phyloP scores from a whole-genome alignment of 78 protist species.

The Dictyostelium purpureum region DNA sequence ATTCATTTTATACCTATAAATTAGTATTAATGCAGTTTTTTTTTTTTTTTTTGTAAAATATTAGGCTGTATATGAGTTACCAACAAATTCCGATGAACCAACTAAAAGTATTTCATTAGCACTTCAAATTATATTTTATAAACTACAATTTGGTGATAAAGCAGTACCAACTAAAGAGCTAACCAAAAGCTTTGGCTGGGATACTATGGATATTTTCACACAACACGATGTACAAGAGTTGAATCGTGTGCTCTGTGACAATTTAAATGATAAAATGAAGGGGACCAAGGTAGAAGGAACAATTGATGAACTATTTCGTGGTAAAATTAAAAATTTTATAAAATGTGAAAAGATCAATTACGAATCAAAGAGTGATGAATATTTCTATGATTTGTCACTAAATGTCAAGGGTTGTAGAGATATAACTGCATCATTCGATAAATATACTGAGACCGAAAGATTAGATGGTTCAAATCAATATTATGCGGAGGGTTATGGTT shows the following conservation, averaged over 20 bases:
- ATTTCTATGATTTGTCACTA: slow-evolving; percentile 91
- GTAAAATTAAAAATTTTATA: slow-evolving; percentile 90
- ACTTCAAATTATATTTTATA: slow-evolving; percentile 85
- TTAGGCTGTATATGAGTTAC: slow-evolving; percentile 67
- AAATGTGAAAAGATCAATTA: slow-evolving; percentile 92
- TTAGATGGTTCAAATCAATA: slow-evolving; percentile 96
- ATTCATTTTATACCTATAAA: neutral
- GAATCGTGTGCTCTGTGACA: slow-evolving; percentile 95
- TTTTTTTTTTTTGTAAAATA: neutral
- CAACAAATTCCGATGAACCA: slow-evolving; percentile 61
- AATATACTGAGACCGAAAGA: slow-evolving; percentile 88
- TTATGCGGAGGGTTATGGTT: slow-evolving; percentile 89
- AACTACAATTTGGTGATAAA: slow-evolving; percentile 65
- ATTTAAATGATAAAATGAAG: slow-evolving; percentile 96
- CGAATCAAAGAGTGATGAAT: slow-evolving; percentile 87
- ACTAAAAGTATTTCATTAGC: slow-evolving; percentile 77
- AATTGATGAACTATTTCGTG: slow-evolving; percentile 91
- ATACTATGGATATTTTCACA: slow-evolving; percentile 90
- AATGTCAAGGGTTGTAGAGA: slow-evolving; percentile 89
- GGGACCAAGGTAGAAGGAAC: slow-evolving; percentile 93
- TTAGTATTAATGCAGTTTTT: neutral
- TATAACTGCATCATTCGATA: slow-evolving; percentile 85
- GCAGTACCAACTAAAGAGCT: slow-evolving; percentile 89
- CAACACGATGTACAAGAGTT: slow-evolving; percentile 99
- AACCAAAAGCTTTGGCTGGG: slow-evolving; percentile 97